phyloP scores from a whole-genome alignment of 1,284 basidiomycete genomes.

The Fomitopsis schrenkii region DNA sequence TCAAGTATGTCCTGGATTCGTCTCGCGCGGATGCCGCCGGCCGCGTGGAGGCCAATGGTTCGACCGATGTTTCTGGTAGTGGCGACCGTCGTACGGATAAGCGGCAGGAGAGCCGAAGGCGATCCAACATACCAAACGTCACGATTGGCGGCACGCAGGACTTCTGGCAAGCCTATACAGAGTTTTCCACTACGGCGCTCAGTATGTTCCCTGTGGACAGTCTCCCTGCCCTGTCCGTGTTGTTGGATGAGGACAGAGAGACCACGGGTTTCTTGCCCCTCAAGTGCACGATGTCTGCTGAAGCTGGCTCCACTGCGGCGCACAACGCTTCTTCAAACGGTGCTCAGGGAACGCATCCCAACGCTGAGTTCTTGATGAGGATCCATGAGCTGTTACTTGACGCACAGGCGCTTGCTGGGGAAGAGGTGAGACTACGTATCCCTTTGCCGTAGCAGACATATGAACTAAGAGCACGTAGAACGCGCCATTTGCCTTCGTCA shows the following conservation, averaged over 20 bases:
- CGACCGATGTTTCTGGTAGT: neutral
- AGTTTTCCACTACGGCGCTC: constrained; percentile 63
- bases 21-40: constrained; percentile 21
- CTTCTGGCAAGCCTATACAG: constrained; percentile 77
- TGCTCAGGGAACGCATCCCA: constrained; percentile 63
- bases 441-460: neutral
- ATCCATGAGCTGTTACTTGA: constrained; percentile 85
- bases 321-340: constrained; percentile 13
- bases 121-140: constrained; percentile 7
- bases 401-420: constrained; percentile 56
- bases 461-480: neutral
- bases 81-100: constrained; percentile 6
- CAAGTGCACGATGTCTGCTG: constrained; percentile 44
- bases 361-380: constrained; percentile 93
- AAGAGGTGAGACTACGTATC: constrained; percentile 41
- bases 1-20: constrained; percentile 57
- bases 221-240: constrained; percentile 58
- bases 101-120: constrained; percentile 10
- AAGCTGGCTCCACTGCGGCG: constrained; percentile 11
- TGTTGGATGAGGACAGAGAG: constrained; percentile 92
- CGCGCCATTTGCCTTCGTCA: constrained; percentile 8
- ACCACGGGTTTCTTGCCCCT: constrained; percentile 87
- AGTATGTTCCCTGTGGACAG: constrained; percentile 67
- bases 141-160: constrained; percentile 31
- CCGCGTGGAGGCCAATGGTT: constrained; percentile 13